Base-by-base conservation (phyloP, 148 eudicot species). In the Rhododendron henanense region DNA sequence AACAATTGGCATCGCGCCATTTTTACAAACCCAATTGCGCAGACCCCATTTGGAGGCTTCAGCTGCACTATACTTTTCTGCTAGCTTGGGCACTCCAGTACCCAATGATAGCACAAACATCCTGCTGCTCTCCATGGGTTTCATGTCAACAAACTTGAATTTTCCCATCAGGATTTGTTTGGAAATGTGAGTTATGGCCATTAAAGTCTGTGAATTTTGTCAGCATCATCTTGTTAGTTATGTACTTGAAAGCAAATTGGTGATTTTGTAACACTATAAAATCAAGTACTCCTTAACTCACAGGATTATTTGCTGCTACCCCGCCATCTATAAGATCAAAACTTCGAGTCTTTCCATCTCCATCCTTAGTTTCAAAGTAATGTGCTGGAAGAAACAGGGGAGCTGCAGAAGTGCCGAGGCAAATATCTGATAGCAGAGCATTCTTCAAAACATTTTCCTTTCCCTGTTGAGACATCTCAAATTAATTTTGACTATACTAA, bases 291-390 rank as follows among this genome's bases (percentile, higher is more conserved):
- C 65, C 65, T 19, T 18, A n/a, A 47, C 85, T 82, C 85, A 92
- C 93, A 69, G 93, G 93, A 53, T 92, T 92, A 85, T 88, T 90
- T 39, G 92, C 92, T 63, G 89, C 93, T n/a, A 92, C 86, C 0
- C 90, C 92, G 23, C 93, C 93, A 86, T 92, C 93, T 16, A 92
- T 85, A 80, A 92, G 93, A 84, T 92, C 65, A 41, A 82, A 92
- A 44, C 75, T 82, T 16, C 84, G 87, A 4, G 37, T 69, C 28
- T 67, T 87, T 47, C 89, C 89, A 19, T 88, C 78, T 31, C 0
- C 31, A 31, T 31, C 31, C 31, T 31, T 31, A 31, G 31, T 31
- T 31, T 31, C 31, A 31, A 31, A 31, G 31, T 31, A 31, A 31
- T 31, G 31, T 31, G 31, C 31, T 0, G 31, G 31, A 31, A 31